A percentile compares a stretch with the other conserved stretches of the same genome.
phyloP scores from a whole-genome alignment of 2,329 filamentous ascomycete genomes.

The Colletotrichum sojae region DNA sequence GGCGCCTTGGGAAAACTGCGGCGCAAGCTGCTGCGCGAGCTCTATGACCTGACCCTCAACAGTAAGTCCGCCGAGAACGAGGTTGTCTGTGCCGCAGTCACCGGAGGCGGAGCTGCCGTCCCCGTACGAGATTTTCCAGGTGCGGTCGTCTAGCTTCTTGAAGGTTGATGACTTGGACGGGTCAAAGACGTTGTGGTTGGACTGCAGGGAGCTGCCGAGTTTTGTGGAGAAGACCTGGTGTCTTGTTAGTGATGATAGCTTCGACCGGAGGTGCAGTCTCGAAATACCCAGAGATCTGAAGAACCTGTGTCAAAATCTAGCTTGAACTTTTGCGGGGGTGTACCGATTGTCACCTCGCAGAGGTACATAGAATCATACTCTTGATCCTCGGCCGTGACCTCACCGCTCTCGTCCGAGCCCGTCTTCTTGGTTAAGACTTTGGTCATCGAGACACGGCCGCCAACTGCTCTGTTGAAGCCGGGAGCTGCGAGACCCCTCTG shows the following conservation, averaged over 20 bases:
- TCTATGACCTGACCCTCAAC: constrained; percentile 75
- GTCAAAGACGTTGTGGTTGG: constrained; percentile 61
- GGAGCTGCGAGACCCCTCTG: constrained; percentile 38
- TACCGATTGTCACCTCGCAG: constrained; percentile 57
- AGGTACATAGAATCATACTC: constrained; percentile 68
- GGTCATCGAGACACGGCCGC: constrained; percentile 35
- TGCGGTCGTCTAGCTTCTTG: constrained; percentile 56
- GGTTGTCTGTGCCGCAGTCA: constrained; percentile 75
- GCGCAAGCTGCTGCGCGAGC: constrained; percentile 71
- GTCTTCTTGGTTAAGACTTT: constrained; percentile 32
- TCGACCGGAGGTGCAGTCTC: constrained; percentile 57
- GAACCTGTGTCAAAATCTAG: constrained; percentile 83
- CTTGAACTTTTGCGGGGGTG: constrained; percentile 71
- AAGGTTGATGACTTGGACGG: constrained; percentile 54
- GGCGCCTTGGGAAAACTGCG: constrained; percentile 70
- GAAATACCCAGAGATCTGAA: constrained; percentile 80
- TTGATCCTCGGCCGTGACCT: constrained; percentile 49
- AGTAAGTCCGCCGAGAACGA: constrained; percentile 76
- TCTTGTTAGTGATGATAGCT: constrained; percentile 47
- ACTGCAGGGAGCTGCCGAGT: constrained; percentile 42
- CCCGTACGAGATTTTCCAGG: constrained; percentile 77
- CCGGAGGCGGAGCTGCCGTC: constrained; percentile 76
- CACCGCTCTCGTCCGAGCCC: constrained; percentile 24
- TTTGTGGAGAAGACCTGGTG: constrained; percentile 49
- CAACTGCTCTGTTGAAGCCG: constrained; percentile 28